Conservation (phyloP, 2,329 filamentous ascomycete genomes). For the Neofusicoccum cordaticola region DNA sequence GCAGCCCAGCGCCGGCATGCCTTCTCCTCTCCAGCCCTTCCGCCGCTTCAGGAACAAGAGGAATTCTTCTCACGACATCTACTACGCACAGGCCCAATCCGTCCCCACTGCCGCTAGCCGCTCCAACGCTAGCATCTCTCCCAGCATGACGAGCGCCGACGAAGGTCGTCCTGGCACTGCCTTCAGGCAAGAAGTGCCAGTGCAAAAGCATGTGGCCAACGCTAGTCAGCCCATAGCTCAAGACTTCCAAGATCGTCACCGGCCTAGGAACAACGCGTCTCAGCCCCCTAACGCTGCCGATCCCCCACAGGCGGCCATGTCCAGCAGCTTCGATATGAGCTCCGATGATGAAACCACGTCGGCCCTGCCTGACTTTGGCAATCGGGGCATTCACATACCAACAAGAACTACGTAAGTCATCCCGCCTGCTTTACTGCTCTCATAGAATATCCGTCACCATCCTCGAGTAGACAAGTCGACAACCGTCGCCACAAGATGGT, state of each 20-base stretch:
- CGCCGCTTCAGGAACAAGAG: neutral
- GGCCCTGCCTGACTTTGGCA: neutral
- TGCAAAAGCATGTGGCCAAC: neutral
- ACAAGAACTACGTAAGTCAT: neutral
- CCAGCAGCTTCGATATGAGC: conserved; percentile 8
- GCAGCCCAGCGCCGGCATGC: neutral
- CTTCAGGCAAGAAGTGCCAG: neutral
- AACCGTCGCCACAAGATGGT: neutral
- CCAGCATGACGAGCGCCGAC: neutral
- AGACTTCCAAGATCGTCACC: conserved; percentile 1
- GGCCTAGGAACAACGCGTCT: neutral
- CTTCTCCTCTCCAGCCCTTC: neutral
- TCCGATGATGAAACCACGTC: neutral
- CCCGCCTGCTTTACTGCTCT: no score
- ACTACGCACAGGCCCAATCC: neutral
- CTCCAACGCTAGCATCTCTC: neutral
- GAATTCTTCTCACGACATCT: neutral
- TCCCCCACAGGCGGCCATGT: neutral
- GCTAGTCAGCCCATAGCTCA: neutral
- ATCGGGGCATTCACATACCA: neutral
- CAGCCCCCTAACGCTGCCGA: neutral
- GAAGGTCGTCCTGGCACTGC: neutral
- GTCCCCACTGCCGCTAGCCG: neutral
- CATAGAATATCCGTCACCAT: no score
- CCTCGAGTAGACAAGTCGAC: no score